These are phyloP conservation scores for Cryptococcus sp. DNA, from an alignment of 1,284 basidiomycete species.

Conservation along the genomic window DNA sequence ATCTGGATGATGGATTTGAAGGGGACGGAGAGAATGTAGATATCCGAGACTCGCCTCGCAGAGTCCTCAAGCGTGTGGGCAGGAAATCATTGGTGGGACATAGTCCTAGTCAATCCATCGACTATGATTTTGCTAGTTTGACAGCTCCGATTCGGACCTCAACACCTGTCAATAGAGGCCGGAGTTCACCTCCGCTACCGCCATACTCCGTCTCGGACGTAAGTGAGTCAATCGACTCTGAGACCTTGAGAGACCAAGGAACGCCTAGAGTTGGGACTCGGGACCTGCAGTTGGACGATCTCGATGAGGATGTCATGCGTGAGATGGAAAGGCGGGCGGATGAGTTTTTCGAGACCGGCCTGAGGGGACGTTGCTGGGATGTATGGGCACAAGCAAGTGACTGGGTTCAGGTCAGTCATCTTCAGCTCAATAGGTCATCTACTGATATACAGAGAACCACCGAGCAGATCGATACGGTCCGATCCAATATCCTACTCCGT, in stretches of 20 bases:
- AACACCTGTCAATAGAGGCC: slow-evolving; percentile 20
- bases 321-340: slow-evolving; percentile 38
- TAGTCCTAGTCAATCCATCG: slow-evolving; percentile 22
- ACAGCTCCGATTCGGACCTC: slow-evolving; percentile 30
- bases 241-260: neutral
- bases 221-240: slow-evolving; percentile 1
- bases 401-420: slow-evolving; percentile 31
- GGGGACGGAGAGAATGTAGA: slow-evolving; percentile 4
- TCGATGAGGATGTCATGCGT: neutral
- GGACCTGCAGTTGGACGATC: neutral
- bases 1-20: slow-evolving; percentile 39
- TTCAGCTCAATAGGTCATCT: slow-evolving; percentile 1
- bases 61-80: slow-evolving; percentile 2
- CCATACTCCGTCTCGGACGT: slow-evolving; percentile 31
- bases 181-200: slow-evolving; percentile 8
- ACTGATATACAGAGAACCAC: slow-evolving; percentile 23
- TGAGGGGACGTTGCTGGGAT: slow-evolving; percentile 42
- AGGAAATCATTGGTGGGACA: slow-evolving; percentile 25
- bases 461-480: slow-evolving; percentile 35
- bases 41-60: slow-evolving; percentile 8
- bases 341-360: slow-evolving; percentile 33
- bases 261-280: neutral
- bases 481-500: slow-evolving; percentile 34
- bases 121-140: slow-evolving; percentile 18
- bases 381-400: slow-evolving; percentile 36